Percentiles rank a stretch among this genome's conserved stretches.
Conservation (phyloP, 805 yeast species). For the Zygosaccharomyces lentus region DNA sequence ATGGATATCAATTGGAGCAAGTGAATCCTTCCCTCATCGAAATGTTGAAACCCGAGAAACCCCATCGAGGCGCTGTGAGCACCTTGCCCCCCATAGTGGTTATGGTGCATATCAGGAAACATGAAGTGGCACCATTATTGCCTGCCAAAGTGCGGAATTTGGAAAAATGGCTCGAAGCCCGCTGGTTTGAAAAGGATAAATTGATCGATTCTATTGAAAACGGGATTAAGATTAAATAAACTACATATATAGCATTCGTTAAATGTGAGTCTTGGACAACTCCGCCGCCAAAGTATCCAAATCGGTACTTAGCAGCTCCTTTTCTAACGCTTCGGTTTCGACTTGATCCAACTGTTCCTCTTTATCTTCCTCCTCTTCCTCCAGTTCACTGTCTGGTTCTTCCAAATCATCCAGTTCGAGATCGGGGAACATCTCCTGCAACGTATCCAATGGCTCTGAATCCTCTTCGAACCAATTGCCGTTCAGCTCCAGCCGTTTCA, state of each 20-base stretch:
- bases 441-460: constrained; percentile 57
- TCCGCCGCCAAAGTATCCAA: constrained; percentile 48
- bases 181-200: constrained; percentile 69
- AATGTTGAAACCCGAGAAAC: constrained; percentile 18
- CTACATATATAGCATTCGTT: constrained; percentile 1
- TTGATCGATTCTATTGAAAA: constrained; percentile 40
- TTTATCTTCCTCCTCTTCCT: constrained; percentile 39
- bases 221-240: constrained; percentile 26
- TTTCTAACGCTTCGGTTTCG: constrained; percentile 40
- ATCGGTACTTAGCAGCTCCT: constrained; percentile 40
- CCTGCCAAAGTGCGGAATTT: constrained; percentile 51
- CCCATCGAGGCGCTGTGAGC: not conserved
- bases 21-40: constrained; percentile 33
- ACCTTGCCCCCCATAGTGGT: constrained; percentile 34
- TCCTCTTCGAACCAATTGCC: constrained; percentile 95
- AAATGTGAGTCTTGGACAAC: constrained; percentile 53
- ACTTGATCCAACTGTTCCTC: constrained; percentile 49
- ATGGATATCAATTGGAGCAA: constrained; percentile 32
- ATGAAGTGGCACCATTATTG: constrained; percentile 44
- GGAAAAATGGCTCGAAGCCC: constrained; percentile 71
- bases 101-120: constrained; percentile 44
- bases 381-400: constrained; percentile 62
- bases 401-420: constrained; percentile 95
- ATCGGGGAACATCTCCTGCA: constrained; percentile 64
- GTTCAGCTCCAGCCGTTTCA: constrained; percentile 73